Conservation (phyloP, 371 early-diverging fungal genomes). For the Mortierella sp. region DNA sequence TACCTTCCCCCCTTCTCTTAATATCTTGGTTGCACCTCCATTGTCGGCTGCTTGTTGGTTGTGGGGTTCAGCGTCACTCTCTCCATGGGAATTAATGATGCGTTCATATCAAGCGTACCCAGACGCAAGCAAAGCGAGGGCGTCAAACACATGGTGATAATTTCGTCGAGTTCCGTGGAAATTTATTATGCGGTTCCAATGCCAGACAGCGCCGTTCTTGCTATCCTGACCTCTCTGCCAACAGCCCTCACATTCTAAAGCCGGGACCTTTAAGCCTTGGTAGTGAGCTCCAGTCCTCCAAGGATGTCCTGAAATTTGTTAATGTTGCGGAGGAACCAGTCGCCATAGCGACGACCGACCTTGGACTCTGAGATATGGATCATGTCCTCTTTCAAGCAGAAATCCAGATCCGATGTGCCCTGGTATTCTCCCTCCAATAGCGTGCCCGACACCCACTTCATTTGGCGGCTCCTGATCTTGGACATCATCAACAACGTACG, state of each 20-base stretch:
- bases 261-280: conserved; percentile 31
- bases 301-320: conserved; percentile 75
- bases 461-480: conserved; percentile 93
- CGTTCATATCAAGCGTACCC: background rate
- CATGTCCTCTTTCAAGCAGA: conserved; percentile 91
- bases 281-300: conserved; percentile 52
- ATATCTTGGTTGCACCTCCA: background rate
- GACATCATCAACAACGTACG: conserved; percentile 81
- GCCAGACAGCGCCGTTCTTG: background rate
- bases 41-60: background rate
- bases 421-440: conserved; percentile 85
- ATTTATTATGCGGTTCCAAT: background rate
- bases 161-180: background rate
- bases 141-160: background rate
- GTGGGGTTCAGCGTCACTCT: background rate
- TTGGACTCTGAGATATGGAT: conserved; percentile 95
- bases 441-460: conserved; percentile 78
- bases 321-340: conserved; percentile 95
- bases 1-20: background rate
- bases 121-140: background rate
- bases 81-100: too few species aligned
- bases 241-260: background rate
- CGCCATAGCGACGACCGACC: conserved; percentile 91
- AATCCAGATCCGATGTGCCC: conserved; percentile 88
- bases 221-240: background rate